A percentile compares a stretch with the other conserved stretches of the same genome.
Evolutionary conservation across 495 filamentous ascomycete genomes (phyloP).

Genomic region (Lasiosphaeria ovina): DNA sequence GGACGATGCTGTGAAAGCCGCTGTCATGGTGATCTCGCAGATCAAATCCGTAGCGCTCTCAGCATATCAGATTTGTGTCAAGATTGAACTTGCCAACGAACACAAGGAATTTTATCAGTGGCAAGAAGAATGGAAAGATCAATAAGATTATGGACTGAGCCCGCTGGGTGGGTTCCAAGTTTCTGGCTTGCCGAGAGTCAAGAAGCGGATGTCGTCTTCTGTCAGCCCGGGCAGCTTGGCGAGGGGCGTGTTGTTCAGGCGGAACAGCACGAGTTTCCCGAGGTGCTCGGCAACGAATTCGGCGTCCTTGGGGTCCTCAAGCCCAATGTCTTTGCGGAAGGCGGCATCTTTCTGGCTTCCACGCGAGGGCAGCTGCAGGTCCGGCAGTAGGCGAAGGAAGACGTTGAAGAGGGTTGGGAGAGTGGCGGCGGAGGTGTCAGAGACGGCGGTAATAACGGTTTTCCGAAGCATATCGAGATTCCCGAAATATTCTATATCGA

Average conservation of each 20-base stretch:
- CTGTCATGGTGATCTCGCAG: conserved; percentile 86
- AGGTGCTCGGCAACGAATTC: conserved; percentile 74
- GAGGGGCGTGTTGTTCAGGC: conserved; percentile 33
- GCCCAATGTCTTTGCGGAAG: conserved; percentile 61
- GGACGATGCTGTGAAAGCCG: conserved; percentile 92
- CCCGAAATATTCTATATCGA: no score
- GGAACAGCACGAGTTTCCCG: conserved; percentile 73
- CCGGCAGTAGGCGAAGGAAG: conserved; percentile 68
- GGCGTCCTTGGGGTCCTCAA: conserved; percentile 64
- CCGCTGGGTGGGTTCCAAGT: conserved; percentile 69
- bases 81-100: conserved; percentile 98
- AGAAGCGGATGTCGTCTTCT: conserved; percentile 68
- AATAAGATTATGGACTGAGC: conserved; percentile 98
- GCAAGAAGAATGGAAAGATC: conserved; percentile 99
- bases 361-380: conserved; percentile 68
- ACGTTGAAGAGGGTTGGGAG: conserved; percentile 84
- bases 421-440: no score
- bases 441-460: no score
- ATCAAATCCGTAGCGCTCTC: conserved; percentile 84
- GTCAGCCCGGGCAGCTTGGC: conserved; percentile 65
- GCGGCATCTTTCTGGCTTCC: conserved; percentile 74
- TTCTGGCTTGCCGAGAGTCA: conserved; percentile 65
- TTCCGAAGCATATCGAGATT: no score
- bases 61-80: conserved; percentile 90
- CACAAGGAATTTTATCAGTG: conserved; percentile 99